Evolutionary conservation across 352 stramenopile genomes (phyloP).

Genomic region (Phytophthora crassamura): DNA sequence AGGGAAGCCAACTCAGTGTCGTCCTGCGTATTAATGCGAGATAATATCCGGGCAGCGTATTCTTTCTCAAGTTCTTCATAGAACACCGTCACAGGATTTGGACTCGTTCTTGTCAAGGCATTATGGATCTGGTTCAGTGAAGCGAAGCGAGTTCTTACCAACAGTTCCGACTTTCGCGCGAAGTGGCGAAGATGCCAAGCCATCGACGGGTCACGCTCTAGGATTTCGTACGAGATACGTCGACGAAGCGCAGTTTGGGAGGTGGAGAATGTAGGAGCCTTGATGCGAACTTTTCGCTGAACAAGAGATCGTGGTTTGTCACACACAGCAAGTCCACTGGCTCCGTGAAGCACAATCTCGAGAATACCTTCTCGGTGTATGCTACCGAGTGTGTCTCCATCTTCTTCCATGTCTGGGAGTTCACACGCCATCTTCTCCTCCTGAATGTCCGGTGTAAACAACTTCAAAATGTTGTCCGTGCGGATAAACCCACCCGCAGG

Average conservation of each 20-base stretch:
- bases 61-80: slow-evolving; percentile 48
- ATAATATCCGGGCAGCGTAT: slow-evolving; percentile 17
- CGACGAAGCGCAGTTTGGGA: slow-evolving; percentile 37
- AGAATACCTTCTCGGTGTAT: slow-evolving; percentile 77
- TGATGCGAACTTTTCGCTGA: slow-evolving; percentile 44
- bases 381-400: slow-evolving; percentile 71
- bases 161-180: slow-evolving; percentile 14
- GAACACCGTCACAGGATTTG: slow-evolving; percentile 43
- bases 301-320: slow-evolving; percentile 11
- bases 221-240: slow-evolving; percentile 41
- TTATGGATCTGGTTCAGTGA: neutral
- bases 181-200: slow-evolving; percentile 41
- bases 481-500: slow-evolving; percentile 49
- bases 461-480: slow-evolving; percentile 54
- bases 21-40: slow-evolving; percentile 2
- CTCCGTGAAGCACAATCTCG: slow-evolving; percentile 61
- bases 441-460: slow-evolving; percentile 77
- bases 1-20: slow-evolving; percentile 7
- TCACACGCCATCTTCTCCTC: slow-evolving; percentile 80
- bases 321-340: slow-evolving; percentile 52
- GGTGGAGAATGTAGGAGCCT: slow-evolving; percentile 38
- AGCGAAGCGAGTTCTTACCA: slow-evolving; percentile 11
- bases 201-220: slow-evolving; percentile 48
- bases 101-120: no score
- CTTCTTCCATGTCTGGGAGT: slow-evolving; percentile 75